Evolutionary conservation across 2,329 filamentous ascomycete genomes (phyloP), one percentile per base, ranked within the genome.

Genomic region (Phyllosticta citrichinensis): DNA sequence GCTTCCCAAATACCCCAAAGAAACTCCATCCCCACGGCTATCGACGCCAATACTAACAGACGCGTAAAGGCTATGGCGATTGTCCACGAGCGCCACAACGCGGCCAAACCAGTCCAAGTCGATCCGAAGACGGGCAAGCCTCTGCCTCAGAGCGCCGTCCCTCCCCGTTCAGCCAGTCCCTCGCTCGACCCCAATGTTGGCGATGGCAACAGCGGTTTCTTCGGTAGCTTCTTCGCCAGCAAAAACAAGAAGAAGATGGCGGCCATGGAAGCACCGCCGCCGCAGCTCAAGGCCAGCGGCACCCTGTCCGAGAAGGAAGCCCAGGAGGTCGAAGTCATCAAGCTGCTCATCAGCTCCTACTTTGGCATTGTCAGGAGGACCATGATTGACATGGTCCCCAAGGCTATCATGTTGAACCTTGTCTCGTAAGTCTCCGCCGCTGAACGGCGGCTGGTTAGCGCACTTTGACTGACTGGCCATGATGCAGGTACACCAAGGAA

Each of bases 211-310:
- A 79, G 72, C 10, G 91, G 93, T 47, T 99, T 99, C 83, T 99
- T 99, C 69, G 94, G 94, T 67, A 96, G 90, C 70, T 99, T 99
- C 83, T 99, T 97, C 73, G 91, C 94, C 11, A 92, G 90, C 71
- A 99, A 97, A 84, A 99, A 97, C 80, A 99, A 97, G 86, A 99
- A 99, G 84, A 97, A 97, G 87, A 95, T 96, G 78, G 94, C 94
- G n/a, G 92, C 93, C 55, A 99, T 99, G 94, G 94, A 99, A 74
- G 82, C 94, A 14, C 94, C 94, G 50, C 94, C 94, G 64, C 85
- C 94, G 30, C 93, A 86, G 52, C 84, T 99, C 62, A 99, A 97
- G 80, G 94, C 94, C 35, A 96, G 91, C 2, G 93, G 94, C 52
- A 96, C 87, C 25, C 80, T 99, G 50, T 96, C 89, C 5, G 94